These are phyloP conservation scores for Chrysosporium keratinophilum DNA, from an alignment of 2,329 filamentous ascomycete genomes.

Conservation along the genomic window DNA sequence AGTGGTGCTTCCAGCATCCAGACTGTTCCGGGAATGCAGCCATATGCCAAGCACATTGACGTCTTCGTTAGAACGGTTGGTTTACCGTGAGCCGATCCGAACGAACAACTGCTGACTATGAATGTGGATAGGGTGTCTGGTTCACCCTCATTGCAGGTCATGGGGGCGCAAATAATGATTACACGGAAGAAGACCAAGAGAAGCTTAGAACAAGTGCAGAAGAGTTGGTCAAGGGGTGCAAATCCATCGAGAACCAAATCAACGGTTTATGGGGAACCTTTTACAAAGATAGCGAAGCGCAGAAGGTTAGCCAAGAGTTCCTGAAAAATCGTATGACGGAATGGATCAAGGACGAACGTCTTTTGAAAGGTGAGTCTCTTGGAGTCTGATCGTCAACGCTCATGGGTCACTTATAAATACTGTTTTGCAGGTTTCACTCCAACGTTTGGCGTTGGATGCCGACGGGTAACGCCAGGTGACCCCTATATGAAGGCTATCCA, in stretches of 20 bases:
- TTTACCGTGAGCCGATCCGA: background rate
- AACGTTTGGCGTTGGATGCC: constrained; percentile 32
- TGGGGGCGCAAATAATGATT: constrained; percentile 36
- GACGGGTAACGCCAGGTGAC: constrained; percentile 42
- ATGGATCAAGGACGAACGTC: constrained; percentile 42
- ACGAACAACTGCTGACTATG: background rate
- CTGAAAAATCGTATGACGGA: constrained; percentile 40
- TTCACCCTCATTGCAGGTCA: constrained; percentile 39
- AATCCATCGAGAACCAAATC: constrained; percentile 39
- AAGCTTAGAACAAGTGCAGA: constrained; percentile 15
- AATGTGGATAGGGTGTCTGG: constrained; percentile 20
- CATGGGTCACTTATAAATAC: background rate
- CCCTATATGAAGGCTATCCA: constrained; percentile 43
- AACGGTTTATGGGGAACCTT: constrained; percentile 41
- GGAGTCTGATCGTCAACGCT: background rate
- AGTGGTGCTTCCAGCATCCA: constrained; percentile 35
- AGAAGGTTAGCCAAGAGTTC: constrained; percentile 30
- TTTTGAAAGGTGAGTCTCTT: constrained; percentile 32
- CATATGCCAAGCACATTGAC: constrained; percentile 32
- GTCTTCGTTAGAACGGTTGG: constrained; percentile 28
- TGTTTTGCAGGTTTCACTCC: constrained; percentile 17
- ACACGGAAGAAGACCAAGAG: constrained; percentile 14
- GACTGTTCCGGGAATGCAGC: constrained; percentile 31
- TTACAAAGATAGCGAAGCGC: constrained; percentile 34
- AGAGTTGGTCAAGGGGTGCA: constrained; percentile 35